A percentile compares a stretch with the other conserved stretches of the same genome.
These are phyloP conservation scores for Cyclotella kingstonii DNA, from an alignment of 108 stramenopile species.

Conservation along the genomic window DNA sequence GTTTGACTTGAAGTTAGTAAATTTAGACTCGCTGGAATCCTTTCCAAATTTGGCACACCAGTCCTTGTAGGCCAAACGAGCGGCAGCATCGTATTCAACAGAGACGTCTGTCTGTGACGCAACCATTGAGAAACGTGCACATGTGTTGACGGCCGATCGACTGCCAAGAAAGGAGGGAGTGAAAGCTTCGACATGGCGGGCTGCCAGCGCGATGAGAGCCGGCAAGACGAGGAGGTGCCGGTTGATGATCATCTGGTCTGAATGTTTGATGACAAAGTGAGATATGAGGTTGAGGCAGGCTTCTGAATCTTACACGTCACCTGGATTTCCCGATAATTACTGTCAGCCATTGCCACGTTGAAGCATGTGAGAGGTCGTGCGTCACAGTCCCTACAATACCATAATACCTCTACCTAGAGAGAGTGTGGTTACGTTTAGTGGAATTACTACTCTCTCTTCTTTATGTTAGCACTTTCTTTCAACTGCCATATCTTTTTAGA, in stretches of 20 bases:
- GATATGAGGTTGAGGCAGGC: no score
- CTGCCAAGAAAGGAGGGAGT: conserved; percentile 36
- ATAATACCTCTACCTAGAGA: no score
- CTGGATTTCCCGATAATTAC: no score
- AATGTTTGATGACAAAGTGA: no score
- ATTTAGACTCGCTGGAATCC: conserved; percentile 51
- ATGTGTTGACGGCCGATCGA: not conserved
- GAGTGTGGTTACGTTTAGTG: no score
- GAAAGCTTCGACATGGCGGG: conserved; percentile 44
- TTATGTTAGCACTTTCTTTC: no score
- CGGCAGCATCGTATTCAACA: conserved; percentile 79
- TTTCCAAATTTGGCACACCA: conserved; percentile 68
- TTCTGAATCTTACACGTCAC: no score
- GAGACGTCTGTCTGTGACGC: conserved; percentile 53
- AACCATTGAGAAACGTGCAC: conserved; percentile 27
- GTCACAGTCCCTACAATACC: no score
- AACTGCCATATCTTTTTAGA: no score
- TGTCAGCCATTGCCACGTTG: no score
- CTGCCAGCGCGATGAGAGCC: conserved; percentile 48
- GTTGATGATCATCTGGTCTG: conserved; percentile 42
- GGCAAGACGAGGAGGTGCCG: conserved; percentile 45
- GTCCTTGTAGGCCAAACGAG: conserved; percentile 76
- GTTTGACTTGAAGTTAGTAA: conserved; percentile 64
- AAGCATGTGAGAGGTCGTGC: no score
- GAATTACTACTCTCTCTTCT: no score